A percentile compares a stretch with the other conserved stretches of the same genome.
Conservation (phyloP, 2,329 filamentous ascomycete species). For the Alternaria consortialis region DNA sequence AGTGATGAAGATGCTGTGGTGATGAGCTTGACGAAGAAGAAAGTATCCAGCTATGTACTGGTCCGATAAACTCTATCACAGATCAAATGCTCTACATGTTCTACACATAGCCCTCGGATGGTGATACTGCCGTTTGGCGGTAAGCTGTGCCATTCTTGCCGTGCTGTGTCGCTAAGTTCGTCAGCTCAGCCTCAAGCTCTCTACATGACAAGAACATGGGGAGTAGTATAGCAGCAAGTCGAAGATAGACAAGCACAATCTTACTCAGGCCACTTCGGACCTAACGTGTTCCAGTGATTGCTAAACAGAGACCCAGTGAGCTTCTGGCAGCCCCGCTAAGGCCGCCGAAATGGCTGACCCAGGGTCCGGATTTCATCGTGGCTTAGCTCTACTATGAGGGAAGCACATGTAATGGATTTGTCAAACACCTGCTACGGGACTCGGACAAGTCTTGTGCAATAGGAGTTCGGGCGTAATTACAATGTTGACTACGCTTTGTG, state of each 20-base stretch:
- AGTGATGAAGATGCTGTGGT: constrained; percentile 13
- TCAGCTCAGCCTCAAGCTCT: constrained; percentile 16
- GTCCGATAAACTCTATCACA: not conserved
- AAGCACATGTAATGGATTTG: constrained; percentile 10
- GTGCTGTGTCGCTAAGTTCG: constrained; percentile 6
- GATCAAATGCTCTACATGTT: constrained; percentile 12
- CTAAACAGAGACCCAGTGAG: constrained; percentile 6
- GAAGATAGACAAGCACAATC: not conserved
- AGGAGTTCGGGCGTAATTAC: not conserved
- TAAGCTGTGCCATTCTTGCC: constrained; percentile 13
- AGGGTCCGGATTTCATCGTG: not conserved
- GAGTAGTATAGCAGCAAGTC: not conserved
- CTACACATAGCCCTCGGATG: constrained; percentile 21
- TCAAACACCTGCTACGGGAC: not conserved
- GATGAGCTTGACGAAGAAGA: constrained; percentile 22
- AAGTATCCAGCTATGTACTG: constrained; percentile 21
- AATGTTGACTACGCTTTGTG: not conserved
- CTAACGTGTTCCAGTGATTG: not conserved
- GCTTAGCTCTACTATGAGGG: constrained; percentile 7
- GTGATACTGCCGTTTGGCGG: constrained; percentile 12
- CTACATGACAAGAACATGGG: not conserved
- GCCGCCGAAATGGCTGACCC: constrained; percentile 15
- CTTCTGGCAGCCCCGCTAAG: constrained; percentile 2
- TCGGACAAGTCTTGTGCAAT: not conserved
- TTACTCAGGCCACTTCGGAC: not conserved